These are phyloP conservation scores for Panellus pusillus DNA, from an alignment of 768 basidiomycete species.

Conservation along the genomic window DNA sequence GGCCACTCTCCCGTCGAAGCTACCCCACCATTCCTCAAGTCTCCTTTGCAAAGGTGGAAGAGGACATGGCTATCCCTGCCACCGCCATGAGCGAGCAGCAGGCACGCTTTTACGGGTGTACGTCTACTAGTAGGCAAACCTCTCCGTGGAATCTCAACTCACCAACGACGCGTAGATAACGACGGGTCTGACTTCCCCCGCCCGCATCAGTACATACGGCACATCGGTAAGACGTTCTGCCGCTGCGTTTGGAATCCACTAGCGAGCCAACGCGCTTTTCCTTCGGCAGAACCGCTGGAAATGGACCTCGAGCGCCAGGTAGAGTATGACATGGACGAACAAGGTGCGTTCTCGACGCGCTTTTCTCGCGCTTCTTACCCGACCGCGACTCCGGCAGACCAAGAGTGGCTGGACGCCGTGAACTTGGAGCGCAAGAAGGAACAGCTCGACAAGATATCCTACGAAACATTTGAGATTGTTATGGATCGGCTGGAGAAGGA, in stretches of 20 bases:
- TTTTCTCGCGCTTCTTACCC: constrained; percentile 1
- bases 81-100: constrained; percentile 61
- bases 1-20: constrained; percentile 31
- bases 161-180: constrained; percentile 36
- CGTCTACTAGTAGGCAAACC: constrained; percentile 33
- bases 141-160: background rate
- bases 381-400: constrained; percentile 51
- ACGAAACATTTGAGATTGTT: constrained; percentile 91
- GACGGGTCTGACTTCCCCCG: constrained; percentile 70
- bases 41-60: constrained; percentile 65
- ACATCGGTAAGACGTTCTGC: constrained; percentile 64
- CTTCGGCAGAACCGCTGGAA: constrained; percentile 77
- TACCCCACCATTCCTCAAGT: constrained; percentile 55
- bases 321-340: constrained; percentile 99
- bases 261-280: too few relatives aligned
- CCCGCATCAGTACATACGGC: constrained; percentile 87
- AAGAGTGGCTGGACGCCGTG: constrained; percentile 88
- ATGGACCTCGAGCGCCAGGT: constrained; percentile 89
- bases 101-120: constrained; percentile 74
- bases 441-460: constrained; percentile 66
- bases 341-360: constrained; percentile 53
- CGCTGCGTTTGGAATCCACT: too few relatives aligned
- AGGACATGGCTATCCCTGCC: constrained; percentile 51
- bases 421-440: constrained; percentile 83
- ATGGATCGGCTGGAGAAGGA: constrained; percentile 99